These are phyloP conservation scores for Annulohypoxylon maeteangense DNA, from an alignment of 495 filamentous ascomycete species.

Conservation along the genomic window DNA sequence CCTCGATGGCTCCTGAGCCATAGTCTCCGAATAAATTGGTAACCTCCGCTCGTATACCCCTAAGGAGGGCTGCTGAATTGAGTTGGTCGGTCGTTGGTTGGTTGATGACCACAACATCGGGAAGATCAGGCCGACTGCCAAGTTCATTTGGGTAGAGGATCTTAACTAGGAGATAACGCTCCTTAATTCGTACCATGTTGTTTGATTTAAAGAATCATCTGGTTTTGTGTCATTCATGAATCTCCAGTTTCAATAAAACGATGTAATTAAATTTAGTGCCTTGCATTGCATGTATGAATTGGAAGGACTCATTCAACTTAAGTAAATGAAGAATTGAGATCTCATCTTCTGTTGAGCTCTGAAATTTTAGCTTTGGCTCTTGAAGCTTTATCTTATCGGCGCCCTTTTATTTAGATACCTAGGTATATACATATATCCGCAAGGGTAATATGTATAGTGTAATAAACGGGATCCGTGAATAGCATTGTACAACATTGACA, in stretches of 20 bases:
- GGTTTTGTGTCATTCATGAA: not conserved
- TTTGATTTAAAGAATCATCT: constrained; percentile 1
- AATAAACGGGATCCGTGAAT: not conserved
- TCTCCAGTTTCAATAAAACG: not conserved
- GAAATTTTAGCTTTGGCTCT: constrained; percentile 19
- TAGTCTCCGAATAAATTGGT: constrained; percentile 88
- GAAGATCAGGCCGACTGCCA: constrained; percentile 53
- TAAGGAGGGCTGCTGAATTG: constrained; percentile 69
- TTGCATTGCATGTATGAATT: not conserved
- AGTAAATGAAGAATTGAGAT: not conserved
- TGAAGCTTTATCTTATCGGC: constrained; percentile 45
- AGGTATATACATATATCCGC: not conserved
- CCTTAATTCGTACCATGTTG: constrained; percentile 94
- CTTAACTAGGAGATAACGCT: constrained; percentile 91
- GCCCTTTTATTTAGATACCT: not conserved
- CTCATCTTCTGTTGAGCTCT: not conserved
- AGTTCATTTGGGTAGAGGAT: constrained; percentile 82
- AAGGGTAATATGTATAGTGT: not conserved
- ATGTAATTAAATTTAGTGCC: not conserved
- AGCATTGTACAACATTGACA: not conserved
- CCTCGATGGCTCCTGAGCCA: constrained; percentile 76
- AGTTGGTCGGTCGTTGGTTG: constrained; percentile 76
- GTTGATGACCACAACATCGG: constrained; percentile 74
- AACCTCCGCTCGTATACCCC: constrained; percentile 74
- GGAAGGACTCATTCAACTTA: not conserved